Evolutionary conservation across 2,329 filamentous ascomycete genomes (phyloP).

Genomic region (Endothia cerciana): DNA sequence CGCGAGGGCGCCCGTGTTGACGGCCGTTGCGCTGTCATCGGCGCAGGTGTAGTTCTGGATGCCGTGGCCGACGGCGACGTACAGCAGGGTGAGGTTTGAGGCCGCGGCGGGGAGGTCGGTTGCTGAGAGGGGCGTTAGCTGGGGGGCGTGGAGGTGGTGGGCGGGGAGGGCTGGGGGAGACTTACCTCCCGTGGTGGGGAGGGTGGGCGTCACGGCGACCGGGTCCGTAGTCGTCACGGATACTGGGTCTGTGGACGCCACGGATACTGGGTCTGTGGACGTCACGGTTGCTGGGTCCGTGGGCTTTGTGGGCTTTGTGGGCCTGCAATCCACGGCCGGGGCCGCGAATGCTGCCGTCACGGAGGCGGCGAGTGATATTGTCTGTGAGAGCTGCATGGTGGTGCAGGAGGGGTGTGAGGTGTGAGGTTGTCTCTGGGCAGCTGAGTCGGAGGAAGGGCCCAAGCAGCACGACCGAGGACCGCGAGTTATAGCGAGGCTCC

Average conservation of each 20-base stretch:
- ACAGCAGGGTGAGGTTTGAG: slow-evolving; percentile 47
- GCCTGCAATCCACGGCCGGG: slow-evolving; percentile 21
- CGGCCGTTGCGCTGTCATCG: slow-evolving; percentile 39
- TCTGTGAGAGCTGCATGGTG: slow-evolving; percentile 23
- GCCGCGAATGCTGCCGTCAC: slow-evolving; percentile 25
- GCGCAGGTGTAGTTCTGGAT: slow-evolving; percentile 72
- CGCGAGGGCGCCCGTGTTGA: slow-evolving; percentile 59
- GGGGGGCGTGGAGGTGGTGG: background rate
- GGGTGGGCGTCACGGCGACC: slow-evolving; percentile 37
- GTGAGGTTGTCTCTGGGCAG: too few species aligned
- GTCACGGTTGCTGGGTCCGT: slow-evolving; percentile 9
- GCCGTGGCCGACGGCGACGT: slow-evolving; percentile 65
- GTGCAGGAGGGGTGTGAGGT: background rate
- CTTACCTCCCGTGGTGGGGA: slow-evolving; percentile 47
- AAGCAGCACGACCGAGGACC: too few species aligned
- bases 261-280: too few species aligned
- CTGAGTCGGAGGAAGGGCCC: too few species aligned
- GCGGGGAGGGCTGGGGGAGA: slow-evolving; percentile 8
- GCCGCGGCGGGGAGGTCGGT: slow-evolving; percentile 50
- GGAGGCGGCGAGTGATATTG: slow-evolving; percentile 18
- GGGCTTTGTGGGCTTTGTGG: slow-evolving; percentile 15
- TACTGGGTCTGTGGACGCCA: slow-evolving; percentile 34
- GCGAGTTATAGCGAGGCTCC: too few species aligned
- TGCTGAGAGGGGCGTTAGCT: slow-evolving; percentile 34
- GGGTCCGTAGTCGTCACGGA: too few species aligned